Evolutionary conservation across 805 yeast species (phyloP).

Genomic region (Saturnispora saitoi): DNA sequence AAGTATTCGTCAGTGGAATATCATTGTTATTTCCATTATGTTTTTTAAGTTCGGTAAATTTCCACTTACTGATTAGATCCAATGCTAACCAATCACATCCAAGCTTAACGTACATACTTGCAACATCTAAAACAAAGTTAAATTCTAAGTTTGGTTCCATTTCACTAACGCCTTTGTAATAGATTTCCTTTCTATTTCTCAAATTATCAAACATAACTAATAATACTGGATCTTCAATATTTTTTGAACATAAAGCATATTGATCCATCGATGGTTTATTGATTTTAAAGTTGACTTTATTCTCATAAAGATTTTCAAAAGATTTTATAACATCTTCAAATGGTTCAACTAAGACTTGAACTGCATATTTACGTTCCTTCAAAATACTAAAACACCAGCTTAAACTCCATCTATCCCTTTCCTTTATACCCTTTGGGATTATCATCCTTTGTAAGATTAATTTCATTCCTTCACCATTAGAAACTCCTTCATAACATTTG

Average conservation of each 20-base stretch:
- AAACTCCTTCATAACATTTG: conserved; percentile 58
- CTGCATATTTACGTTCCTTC: conserved; percentile 39
- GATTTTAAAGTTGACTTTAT: conserved; percentile 16
- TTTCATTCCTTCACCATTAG: conserved; percentile 45
- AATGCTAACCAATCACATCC: conserved; percentile 81
- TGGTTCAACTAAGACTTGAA: conserved; percentile 56
- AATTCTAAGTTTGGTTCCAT: conserved; percentile 44
- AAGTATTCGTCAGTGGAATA: background rate
- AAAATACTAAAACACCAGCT: conserved; percentile 76
- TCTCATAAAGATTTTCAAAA: conserved; percentile 16
- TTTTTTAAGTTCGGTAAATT: conserved; percentile 30
- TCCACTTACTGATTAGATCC: conserved; percentile 59
- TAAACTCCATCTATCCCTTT: conserved; percentile 73
- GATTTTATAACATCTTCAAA: conserved; percentile 33
- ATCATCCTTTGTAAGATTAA: conserved; percentile 41
- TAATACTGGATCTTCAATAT: conserved; percentile 71
- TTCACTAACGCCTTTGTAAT: conserved; percentile 41
- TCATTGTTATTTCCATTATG: background rate
- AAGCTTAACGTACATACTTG: conserved; percentile 70
- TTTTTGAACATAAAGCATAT: conserved; percentile 14
- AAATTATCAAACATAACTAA: conserved; percentile 56
- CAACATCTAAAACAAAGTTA: conserved; percentile 50
- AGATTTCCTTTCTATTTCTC: conserved; percentile 42
- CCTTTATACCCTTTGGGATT: conserved; percentile 46
- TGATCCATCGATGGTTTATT: conserved; percentile 30